Conservation (phyloP, 2,329 filamentous ascomycete genomes). For the Colletotrichum sansevieriae region DNA sequence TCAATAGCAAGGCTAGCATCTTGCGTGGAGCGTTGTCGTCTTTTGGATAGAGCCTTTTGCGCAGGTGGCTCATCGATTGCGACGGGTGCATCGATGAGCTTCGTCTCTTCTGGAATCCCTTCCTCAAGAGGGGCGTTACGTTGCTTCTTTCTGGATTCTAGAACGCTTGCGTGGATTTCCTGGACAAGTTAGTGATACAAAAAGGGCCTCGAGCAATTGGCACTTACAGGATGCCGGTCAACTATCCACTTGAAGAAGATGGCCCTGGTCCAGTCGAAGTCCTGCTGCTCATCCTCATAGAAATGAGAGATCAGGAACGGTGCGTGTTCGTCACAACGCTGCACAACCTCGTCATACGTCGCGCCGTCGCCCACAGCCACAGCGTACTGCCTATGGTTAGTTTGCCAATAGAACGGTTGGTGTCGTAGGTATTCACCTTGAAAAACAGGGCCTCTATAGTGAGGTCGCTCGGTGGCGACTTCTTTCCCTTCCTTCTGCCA, state of each 20-base stretch:
- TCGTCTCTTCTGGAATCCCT: background rate
- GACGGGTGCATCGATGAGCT: background rate
- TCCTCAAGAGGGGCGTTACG: background rate
- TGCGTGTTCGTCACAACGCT: conserved; percentile 62
- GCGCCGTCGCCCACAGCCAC: conserved; percentile 65
- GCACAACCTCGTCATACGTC: conserved; percentile 62
- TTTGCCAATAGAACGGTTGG: background rate
- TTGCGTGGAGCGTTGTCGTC: conserved; percentile 9
- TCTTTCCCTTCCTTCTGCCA: conserved; percentile 47
- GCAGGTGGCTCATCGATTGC: conserved; percentile 31
- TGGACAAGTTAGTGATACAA: background rate
- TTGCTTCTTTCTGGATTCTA: conserved; percentile 26
- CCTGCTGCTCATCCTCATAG: conserved; percentile 51
- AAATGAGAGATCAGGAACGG: conserved; percentile 67
- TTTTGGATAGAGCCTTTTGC: conserved; percentile 34
- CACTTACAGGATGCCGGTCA: conserved; percentile 55
- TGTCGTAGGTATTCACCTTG: conserved; percentile 45
- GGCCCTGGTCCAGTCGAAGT: conserved; percentile 59
- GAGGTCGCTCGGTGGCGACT: conserved; percentile 19
- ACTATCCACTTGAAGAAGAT: conserved; percentile 64
- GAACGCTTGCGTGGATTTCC: conserved; percentile 34
- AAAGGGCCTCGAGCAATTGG: background rate
- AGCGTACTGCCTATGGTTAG: conserved; percentile 58
- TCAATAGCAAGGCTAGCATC: background rate
- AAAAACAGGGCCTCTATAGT: conserved; percentile 47